Base-by-base conservation (phyloP, 345 rosid genomes). In the Gossypium rotundifolium region DNA sequence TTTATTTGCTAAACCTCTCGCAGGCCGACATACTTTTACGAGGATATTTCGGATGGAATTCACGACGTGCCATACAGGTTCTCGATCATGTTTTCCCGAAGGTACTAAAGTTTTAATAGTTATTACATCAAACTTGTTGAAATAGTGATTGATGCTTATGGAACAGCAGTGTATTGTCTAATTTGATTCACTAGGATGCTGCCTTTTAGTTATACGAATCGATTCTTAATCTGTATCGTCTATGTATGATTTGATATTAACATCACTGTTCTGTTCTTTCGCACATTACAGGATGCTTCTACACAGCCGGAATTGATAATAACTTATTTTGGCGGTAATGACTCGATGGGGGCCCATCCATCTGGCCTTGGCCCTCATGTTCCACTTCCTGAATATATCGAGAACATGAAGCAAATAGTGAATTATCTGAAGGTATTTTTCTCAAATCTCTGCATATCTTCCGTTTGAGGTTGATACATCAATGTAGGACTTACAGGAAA, bases 311-410 rank as follows among this genome's bases (percentile, higher is more conserved):
- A 91, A 73, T 75, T 96, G 79, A 89, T 91, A 72, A 83, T 96
- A 77, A 98, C 91, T 16, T 96, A 96, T 81, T 91, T 96, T 79
- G 99, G 99, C 40, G 99, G 98, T 70, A 96, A 96, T 59, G 98
- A 93, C 76, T 93, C 99, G 8, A 91, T 96, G 95, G 97, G 95
- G 18, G 83, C 99, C 84, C 98, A 96, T 80, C 60, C 97, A 55
- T 89, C 97, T 79, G 97, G 95, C 76, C 81, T 93, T 12, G 99
- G 99, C 61, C 97, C 98, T 70, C 98, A 96, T 65, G 97, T 96
- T 0, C 97, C 95, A 2, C 91, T 96, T 71, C 46, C 83, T 59
- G 91, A 91, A 70, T 96, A 89, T 68, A 71, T 91, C 20, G 90
- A 91, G 33, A 91, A 96, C 85, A 91, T 91, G 97, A 84, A 84